A percentile compares a stretch with the other conserved stretches of the same genome.
These are phyloP conservation scores for Leptoxyphium fumago DNA, from an alignment of 2,329 filamentous ascomycete species.

Conservation along the genomic window DNA sequence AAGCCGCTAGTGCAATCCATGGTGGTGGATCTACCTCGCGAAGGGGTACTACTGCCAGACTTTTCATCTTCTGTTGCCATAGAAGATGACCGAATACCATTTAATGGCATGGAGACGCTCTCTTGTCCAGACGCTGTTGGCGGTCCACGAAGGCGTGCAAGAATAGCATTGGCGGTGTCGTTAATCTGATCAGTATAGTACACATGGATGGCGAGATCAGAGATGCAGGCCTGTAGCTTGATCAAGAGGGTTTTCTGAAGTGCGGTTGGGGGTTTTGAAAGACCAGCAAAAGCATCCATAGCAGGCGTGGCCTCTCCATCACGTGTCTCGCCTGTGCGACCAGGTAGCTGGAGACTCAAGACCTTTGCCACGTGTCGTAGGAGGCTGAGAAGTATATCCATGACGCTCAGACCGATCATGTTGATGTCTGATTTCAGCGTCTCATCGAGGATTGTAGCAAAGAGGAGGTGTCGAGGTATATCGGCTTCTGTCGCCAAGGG, in stretches of 20 bases:
- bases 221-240: constrained; percentile 68
- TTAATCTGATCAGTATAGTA: constrained; percentile 95
- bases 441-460: constrained; percentile 66
- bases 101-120: neutral
- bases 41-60: neutral
- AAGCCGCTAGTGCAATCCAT: constrained; percentile 32
- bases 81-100: neutral
- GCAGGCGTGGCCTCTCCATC: neutral
- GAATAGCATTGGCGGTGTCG: constrained; percentile 77
- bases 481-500: constrained; percentile 51
- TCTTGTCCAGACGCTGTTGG: neutral
- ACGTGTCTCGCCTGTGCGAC: neutral
- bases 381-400: constrained; percentile 79
- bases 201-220: constrained; percentile 81
- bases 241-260: constrained; percentile 48
- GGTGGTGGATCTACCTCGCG: neutral
- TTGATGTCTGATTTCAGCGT: constrained; percentile 80
- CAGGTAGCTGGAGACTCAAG: constrained; percentile 41
- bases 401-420: constrained; percentile 86
- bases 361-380: constrained; percentile 70
- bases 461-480: constrained; percentile 56
- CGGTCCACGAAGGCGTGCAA: constrained; percentile 37
- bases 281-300: neutral
- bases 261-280: constrained; percentile 34
- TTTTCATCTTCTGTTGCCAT: neutral